Percentiles rank a stretch among this genome's conserved stretches.
Conservation (phyloP, 2,329 filamentous ascomycete species). For the Drechmeria coniospora region DNA sequence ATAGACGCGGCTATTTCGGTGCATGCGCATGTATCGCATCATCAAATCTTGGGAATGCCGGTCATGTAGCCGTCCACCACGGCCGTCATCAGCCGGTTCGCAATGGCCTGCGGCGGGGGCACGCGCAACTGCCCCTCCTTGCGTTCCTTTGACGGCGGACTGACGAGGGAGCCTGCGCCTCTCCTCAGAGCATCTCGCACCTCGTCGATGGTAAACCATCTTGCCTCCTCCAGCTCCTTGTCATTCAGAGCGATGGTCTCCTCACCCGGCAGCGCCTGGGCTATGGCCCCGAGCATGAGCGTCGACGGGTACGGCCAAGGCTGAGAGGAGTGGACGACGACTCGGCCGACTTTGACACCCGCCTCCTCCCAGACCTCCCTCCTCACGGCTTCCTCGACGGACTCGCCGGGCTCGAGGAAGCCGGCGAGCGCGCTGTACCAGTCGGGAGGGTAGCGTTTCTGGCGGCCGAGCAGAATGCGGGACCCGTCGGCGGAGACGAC, state of each 20-base stretch:
- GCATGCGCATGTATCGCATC: too few species aligned
- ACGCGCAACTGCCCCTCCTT: conserved; percentile 64
- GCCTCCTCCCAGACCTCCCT: conserved; percentile 80
- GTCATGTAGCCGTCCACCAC: conserved; percentile 62
- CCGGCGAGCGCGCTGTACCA: conserved; percentile 86
- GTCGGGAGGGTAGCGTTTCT: conserved; percentile 65
- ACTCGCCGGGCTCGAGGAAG: conserved; percentile 75
- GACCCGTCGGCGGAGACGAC: conserved; percentile 69
- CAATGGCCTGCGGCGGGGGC: conserved; percentile 80
- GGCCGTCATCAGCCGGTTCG: conserved; percentile 70
- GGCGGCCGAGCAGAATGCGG: conserved; percentile 67
- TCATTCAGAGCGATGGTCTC: conserved; percentile 80
- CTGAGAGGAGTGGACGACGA: conserved; percentile 71
- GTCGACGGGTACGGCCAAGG: conserved; percentile 80
- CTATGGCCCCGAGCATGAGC: conserved; percentile 77
- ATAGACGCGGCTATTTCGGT: too few species aligned
- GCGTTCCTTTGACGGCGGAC: conserved; percentile 47
- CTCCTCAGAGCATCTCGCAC: conserved; percentile 56
- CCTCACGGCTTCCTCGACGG: conserved; percentile 68
- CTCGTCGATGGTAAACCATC: conserved; percentile 76
- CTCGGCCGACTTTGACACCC: conserved; percentile 59
- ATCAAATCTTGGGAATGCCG: conserved; percentile 35
- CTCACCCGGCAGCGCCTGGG: conserved; percentile 55
- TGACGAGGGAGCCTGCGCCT: conserved; percentile 51
- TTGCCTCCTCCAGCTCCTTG: conserved; percentile 77